Conservation (phyloP, 371 early-diverging fungal genomes). For the Choanephora cucurbitarum region DNA sequence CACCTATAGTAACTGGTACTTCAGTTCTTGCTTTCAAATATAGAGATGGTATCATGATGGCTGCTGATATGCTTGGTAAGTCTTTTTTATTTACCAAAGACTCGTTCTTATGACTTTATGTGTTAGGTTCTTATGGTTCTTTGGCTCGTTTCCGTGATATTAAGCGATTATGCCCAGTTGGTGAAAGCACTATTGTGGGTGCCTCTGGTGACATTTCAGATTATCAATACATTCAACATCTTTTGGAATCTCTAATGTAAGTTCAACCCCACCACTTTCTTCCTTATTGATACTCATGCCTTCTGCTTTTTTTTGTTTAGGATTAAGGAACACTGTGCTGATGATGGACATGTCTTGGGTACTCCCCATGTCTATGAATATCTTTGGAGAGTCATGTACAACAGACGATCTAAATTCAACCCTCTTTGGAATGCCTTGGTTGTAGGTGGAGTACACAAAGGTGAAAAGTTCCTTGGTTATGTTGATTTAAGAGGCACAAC, state of each 20-base stretch:
- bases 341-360: conserved; percentile 88
- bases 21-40: conserved; percentile 95
- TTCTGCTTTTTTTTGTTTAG: too few relatives aligned
- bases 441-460: conserved; percentile 88
- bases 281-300: too few relatives aligned
- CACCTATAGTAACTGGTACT: conserved; percentile 96
- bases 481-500: conserved; percentile 97
- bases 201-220: conserved; percentile 97
- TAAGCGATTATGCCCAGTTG: conserved; percentile 81
- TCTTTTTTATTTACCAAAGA: neutral
- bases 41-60: conserved; percentile 98
- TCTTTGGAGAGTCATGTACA: conserved; percentile 92
- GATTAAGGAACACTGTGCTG: conserved; percentile 83
- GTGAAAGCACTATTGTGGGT: conserved; percentile 86
- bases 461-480: conserved; percentile 87
- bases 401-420: conserved; percentile 87
- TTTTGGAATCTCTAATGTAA: conserved; percentile 84
- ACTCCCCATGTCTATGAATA: conserved; percentile 90
- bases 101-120: conserved; percentile 6
- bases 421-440: conserved; percentile 97
- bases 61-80: conserved; percentile 91
- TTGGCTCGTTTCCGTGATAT: conserved; percentile 94
- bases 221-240: conserved; percentile 87
- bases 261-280: too few relatives aligned
- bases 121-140: conserved; percentile 97